Conservation (phyloP, 2,329 filamentous ascomycete genomes). For the Sphaceloma murrayae region DNA sequence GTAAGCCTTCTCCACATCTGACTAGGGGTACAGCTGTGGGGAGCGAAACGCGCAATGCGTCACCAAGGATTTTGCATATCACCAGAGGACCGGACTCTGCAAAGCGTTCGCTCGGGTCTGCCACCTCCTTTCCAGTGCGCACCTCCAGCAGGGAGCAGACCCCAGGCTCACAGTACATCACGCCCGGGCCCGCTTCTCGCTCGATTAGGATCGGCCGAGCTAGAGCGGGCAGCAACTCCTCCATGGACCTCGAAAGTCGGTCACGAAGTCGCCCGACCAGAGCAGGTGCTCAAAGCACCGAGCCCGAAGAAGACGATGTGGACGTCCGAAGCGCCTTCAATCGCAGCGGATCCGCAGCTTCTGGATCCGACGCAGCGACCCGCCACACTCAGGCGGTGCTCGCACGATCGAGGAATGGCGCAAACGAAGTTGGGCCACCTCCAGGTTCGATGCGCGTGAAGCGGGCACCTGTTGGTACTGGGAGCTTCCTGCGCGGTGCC, state of each 20-base stretch:
- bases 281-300: slow-evolving; percentile 11
- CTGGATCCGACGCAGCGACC: slow-evolving; percentile 42
- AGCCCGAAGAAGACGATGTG: slow-evolving; percentile 14
- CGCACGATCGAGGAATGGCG: slow-evolving; percentile 38
- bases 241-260: slow-evolving; percentile 25
- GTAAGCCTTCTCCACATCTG: slow-evolving; percentile 26
- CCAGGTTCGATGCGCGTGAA: slow-evolving; percentile 72
- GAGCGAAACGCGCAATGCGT: slow-evolving; percentile 24
- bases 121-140: slow-evolving; percentile 27
- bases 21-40: slow-evolving; percentile 19
- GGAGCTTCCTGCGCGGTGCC: slow-evolving; percentile 63
- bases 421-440: slow-evolving; percentile 53
- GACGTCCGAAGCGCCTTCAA: slow-evolving; percentile 14
- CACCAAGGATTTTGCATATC: slow-evolving; percentile 30
- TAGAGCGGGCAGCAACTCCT: slow-evolving; percentile 28
- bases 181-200: slow-evolving; percentile 30
- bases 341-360: slow-evolving; percentile 32
- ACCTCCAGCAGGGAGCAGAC: slow-evolving; percentile 26
- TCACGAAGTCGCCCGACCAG: slow-evolving; percentile 25
- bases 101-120: slow-evolving; percentile 27
- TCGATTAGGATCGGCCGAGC: slow-evolving; percentile 25
- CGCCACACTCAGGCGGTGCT: slow-evolving; percentile 35
- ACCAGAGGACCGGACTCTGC: slow-evolving; percentile 26
- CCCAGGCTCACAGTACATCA: slow-evolving; percentile 29
- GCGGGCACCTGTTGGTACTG: slow-evolving; percentile 62